These are phyloP conservation scores for Wallacemonas rigidus DNA, from an alignment of 208 protist genomes.

Conservation along the genomic window DNA sequence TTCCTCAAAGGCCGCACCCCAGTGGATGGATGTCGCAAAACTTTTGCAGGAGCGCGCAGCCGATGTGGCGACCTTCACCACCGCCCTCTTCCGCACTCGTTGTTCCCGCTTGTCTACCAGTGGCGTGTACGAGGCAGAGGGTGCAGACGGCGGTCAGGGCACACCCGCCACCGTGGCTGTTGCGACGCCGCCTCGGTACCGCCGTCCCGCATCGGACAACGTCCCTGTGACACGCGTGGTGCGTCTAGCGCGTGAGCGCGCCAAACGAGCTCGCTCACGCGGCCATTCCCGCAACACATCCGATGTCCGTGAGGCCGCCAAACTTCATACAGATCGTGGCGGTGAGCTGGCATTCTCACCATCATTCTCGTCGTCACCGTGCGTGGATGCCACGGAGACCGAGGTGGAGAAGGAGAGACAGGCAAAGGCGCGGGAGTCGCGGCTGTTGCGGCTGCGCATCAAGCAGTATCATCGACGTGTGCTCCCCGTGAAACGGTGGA, in stretches of 20 bases:
- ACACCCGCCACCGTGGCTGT: neutral
- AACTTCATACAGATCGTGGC: neutral
- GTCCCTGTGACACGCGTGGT: constrained; percentile 53
- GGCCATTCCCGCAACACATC: neutral
- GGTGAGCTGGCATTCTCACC: neutral
- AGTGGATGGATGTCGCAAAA: constrained; percentile 46
- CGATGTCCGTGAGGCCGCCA: constrained; percentile 3
- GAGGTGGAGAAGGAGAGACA: neutral
- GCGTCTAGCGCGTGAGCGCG: constrained; percentile 28
- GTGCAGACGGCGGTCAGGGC: neutral
- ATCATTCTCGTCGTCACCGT: neutral
- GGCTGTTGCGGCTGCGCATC: constrained; percentile 26
- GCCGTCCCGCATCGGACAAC: constrained; percentile 72
- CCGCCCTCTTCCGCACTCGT: constrained; percentile 22
- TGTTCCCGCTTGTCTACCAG: neutral
- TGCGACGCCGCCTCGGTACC: constrained; percentile 26
- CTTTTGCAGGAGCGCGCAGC: constrained; percentile 36
- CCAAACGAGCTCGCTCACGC: constrained; percentile 9
- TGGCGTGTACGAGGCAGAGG: neutral
- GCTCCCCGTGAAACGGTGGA: constrained; percentile 45
- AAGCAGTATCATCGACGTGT: constrained; percentile 40
- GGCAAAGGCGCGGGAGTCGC: neutral
- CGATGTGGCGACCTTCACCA: constrained; percentile 46
- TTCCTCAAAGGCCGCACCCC: too few relatives aligned
- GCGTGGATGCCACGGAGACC: neutral